Percentiles rank a stretch among this genome's conserved stretches.
These are phyloP conservation scores for Scutellaria minor DNA, from an alignment of 257 asterid species.

Conservation along the genomic window DNA sequence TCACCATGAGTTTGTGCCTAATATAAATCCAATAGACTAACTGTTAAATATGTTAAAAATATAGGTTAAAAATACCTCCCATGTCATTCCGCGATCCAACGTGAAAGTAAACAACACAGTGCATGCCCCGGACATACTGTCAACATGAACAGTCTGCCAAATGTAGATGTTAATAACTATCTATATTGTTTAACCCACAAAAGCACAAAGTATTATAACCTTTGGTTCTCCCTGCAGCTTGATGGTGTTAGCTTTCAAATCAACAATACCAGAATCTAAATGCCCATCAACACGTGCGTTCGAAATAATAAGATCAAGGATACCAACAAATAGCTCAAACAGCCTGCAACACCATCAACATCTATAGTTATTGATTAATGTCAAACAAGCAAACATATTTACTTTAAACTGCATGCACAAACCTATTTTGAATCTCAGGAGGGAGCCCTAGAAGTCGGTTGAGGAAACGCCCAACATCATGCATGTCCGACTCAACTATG, in stretches of 20 bases:
- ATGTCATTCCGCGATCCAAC: conserved; percentile 89
- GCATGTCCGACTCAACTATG: conserved; percentile 92
- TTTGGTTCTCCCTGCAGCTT: conserved; percentile 80
- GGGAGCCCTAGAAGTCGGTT: conserved; percentile 95
- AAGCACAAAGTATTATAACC: conserved; percentile 52
- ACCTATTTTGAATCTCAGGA: conserved; percentile 95
- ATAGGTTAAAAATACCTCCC: conserved; percentile 77
- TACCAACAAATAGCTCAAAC: conserved; percentile 88
- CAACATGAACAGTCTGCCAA: conserved; percentile 94
- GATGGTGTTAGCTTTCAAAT: conserved; percentile 79
- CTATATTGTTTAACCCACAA: conserved; percentile 37
- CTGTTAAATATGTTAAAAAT: conserved; percentile 15
- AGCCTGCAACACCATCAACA: conserved; percentile 66
- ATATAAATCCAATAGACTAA: conserved; percentile 2
- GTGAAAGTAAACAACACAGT: conserved; percentile 87
- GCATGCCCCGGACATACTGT: conserved; percentile 90
- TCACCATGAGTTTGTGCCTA: background rate
- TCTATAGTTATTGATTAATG: conserved; percentile 35
- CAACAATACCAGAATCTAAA: conserved; percentile 94
- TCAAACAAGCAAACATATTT: background rate
- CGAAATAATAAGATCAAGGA: conserved; percentile 75
- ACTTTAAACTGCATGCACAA: conserved; percentile 36
- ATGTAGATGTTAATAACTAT: conserved; percentile 37
- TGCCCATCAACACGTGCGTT: conserved; percentile 89
- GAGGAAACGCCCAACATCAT: conserved; percentile 96